phyloP scores from a whole-genome alignment of 2,329 filamentous ascomycete species.

The Didymella pinodella region DNA sequence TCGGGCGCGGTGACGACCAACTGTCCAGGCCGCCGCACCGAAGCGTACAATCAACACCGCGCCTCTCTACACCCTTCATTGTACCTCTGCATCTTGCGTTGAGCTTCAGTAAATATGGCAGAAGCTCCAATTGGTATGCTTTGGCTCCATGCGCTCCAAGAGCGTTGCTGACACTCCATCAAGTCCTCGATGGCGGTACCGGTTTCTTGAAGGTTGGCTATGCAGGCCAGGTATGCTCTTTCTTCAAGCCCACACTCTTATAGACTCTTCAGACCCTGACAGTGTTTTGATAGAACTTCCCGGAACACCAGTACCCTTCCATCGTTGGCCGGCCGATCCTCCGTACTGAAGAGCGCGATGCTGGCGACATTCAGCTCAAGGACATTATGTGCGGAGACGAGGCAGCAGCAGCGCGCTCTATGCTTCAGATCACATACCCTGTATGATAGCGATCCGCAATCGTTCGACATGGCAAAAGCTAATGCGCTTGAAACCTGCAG shows the following conservation, averaged over 20 bases:
- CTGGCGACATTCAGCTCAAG: slow-evolving; percentile 77
- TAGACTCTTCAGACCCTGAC: slow-evolving; percentile 16
- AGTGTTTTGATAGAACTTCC: slow-evolving; percentile 77
- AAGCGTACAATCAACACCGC: slow-evolving; percentile 20
- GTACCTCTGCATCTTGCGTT: slow-evolving; percentile 17
- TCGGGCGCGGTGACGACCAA: slow-evolving; percentile 28
- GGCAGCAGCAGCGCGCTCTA: slow-evolving; percentile 90
- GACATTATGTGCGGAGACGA: slow-evolving; percentile 99
- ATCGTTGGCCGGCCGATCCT: slow-evolving; percentile 98
- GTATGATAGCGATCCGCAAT: slow-evolving; percentile 55
- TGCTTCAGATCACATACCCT: slow-evolving; percentile 98
- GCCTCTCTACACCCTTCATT: slow-evolving; percentile 14
- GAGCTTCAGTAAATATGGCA: slow-evolving; percentile 52
- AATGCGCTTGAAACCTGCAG: slow-evolving; percentile 53
- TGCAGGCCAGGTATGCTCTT: slow-evolving; percentile 75
- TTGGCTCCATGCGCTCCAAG: slow-evolving; percentile 13
- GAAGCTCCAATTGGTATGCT: slow-evolving; percentile 59
- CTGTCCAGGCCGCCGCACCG: slow-evolving; percentile 23
- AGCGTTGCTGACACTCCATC: slow-evolving; percentile 41
- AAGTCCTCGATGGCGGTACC: slow-evolving; percentile 99
- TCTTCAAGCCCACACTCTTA: not conserved
- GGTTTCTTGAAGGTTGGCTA: slow-evolving; percentile 99
- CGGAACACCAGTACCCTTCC: slow-evolving; percentile 97
- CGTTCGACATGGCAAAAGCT: slow-evolving; percentile 33
- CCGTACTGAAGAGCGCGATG: slow-evolving; percentile 88